Conservation (phyloP, 169 alveolate genomes). For the Cystoisospora suis region DNA sequence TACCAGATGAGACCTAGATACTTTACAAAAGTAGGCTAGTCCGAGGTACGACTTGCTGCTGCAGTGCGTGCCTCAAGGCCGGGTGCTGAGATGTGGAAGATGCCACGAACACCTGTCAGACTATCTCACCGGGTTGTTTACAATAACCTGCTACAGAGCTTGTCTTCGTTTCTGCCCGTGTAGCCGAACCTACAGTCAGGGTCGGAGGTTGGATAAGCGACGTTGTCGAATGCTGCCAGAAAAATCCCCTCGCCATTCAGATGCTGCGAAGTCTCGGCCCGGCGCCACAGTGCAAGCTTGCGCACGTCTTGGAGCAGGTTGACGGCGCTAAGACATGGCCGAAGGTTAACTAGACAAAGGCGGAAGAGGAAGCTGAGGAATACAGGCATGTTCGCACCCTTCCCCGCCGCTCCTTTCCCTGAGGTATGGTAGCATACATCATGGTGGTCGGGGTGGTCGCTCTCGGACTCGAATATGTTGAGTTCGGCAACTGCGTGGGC, state of each 20-base stretch:
- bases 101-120: no score
- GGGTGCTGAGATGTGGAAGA: no score
- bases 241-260: background rate
- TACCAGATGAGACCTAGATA: no score
- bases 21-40: no score
- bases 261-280: background rate
- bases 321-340: background rate
- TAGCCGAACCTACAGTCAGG: no score
- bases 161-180: no score
- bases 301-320: background rate
- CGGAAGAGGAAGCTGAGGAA: background rate
- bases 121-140: no score
- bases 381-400: background rate
- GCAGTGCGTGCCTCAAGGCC: no score
- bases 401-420: background rate
- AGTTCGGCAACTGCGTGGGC: background rate
- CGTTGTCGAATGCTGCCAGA: background rate
- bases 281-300: constrained; percentile 5
- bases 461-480: background rate
- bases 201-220: background rate
- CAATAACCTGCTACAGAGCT: no score
- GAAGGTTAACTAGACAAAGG: background rate
- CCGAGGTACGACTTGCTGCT: no score
- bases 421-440: background rate
- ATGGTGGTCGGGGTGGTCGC: background rate